These are phyloP conservation scores for Ploettnerulaceae sp. DNA, from an alignment of 2,329 filamentous ascomycete species.

Conservation along the genomic window DNA sequence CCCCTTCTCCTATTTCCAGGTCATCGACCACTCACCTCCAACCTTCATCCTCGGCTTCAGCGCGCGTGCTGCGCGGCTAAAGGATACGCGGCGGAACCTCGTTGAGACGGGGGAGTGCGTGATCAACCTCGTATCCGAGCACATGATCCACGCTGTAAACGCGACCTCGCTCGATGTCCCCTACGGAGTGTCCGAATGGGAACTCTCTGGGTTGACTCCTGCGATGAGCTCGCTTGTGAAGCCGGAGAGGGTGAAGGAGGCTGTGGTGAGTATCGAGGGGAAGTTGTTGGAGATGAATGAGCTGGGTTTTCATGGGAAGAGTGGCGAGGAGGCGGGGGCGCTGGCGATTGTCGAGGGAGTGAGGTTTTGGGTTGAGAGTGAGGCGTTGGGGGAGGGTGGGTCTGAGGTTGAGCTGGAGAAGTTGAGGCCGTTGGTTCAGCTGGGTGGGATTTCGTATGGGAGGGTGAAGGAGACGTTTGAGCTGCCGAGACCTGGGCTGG, in stretches of 20 bases:
- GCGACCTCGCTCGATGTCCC: background rate
- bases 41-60: background rate
- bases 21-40: slow-evolving; percentile 2
- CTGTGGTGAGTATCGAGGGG: background rate
- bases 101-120: background rate
- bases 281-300: slow-evolving; percentile 4
- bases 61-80: background rate
- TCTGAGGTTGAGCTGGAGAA: background rate
- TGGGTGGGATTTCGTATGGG: background rate
- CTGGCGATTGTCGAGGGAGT: background rate
- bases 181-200: background rate
- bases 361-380: background rate
- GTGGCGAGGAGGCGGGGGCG: background rate
- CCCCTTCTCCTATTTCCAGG: slow-evolving; percentile 5
- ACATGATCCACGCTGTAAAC: background rate
- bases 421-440: background rate
- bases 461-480: background rate
- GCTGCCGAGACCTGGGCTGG: background rate
- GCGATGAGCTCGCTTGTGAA: background rate
- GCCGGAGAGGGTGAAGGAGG: background rate
- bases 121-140: background rate
- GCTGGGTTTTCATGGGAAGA: background rate
- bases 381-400: background rate
- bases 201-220: background rate
- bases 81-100: background rate